phyloP scores from a whole-genome alignment of 2,329 filamentous ascomycete species.

The Nannizziopsis barbatae region DNA sequence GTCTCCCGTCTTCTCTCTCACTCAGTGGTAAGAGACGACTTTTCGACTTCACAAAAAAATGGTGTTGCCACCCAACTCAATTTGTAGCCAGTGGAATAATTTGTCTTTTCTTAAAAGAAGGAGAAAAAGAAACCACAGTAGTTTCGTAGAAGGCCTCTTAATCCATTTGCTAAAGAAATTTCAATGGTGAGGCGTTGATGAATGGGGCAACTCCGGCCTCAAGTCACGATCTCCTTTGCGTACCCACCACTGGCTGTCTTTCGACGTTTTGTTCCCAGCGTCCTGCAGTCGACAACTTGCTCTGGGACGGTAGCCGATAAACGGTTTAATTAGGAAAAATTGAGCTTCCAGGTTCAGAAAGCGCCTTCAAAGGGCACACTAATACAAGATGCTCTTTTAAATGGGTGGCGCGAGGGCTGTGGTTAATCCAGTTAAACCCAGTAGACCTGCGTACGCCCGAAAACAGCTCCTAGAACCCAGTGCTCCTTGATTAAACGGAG shows the following conservation, averaged over 20 bases:
- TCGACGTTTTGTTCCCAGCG: not conserved
- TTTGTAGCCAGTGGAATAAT: too few relatives aligned
- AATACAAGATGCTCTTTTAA: constrained; percentile 10
- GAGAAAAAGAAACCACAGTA: not conserved
- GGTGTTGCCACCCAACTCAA: too few relatives aligned
- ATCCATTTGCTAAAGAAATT: constrained; percentile 9
- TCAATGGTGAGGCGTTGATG: constrained; percentile 4
- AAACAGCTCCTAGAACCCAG: constrained; percentile 1
- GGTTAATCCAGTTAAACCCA: not conserved
- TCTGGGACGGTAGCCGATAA: not conserved
- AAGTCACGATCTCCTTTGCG: not conserved
- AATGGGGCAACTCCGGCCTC: constrained; percentile 2
- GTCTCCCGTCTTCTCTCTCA: too few relatives aligned
- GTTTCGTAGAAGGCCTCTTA: constrained; percentile 4
- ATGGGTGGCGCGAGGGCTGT: not conserved
- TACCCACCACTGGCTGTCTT: constrained; percentile 5
- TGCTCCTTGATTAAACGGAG: constrained; percentile 4
- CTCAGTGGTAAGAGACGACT: too few relatives aligned
- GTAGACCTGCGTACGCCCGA: constrained; percentile 2
- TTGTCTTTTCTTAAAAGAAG: too few relatives aligned
- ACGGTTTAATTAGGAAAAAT: constrained; percentile 6
- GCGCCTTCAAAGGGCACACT: constrained; percentile 3
- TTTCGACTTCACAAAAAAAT: too few relatives aligned
- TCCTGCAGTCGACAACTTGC: constrained; percentile 2
- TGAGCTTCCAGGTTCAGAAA: constrained; percentile 2